Evolutionary conservation across 371 early-diverging fungal species (phyloP), one percentile per base, ranked within the genome.

Genomic region (Mucor piriformis): DNA sequence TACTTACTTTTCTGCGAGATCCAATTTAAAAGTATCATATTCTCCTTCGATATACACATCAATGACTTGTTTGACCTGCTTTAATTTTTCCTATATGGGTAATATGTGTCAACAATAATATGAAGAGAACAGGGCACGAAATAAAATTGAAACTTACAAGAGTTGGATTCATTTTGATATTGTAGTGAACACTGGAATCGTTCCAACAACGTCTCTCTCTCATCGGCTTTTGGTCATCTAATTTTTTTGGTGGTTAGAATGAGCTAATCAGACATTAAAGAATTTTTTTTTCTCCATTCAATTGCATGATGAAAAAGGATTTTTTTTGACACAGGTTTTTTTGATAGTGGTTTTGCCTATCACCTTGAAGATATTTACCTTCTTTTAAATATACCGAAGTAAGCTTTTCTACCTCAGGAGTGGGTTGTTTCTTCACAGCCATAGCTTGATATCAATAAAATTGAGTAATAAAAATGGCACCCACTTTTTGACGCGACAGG

Each of bases 301-400:
- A 32, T 18, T 21, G 35, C 35, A 4, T 29, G 34, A 15, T 32
- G 32, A 55, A 46, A 43, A 54, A 51, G 21, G 33, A 38, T 65
- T 55, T 54, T 59, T 44, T 16, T 38, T 42, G 18, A 42, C 18
- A 18, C 18, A 0, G 20, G 3, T 42, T 38, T 38, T 38, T 15
- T 15, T 15, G 6, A n/a, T 18, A 42, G 18, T 18, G 18, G 0
- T 16, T 18, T 42, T 18, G 23, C n/a, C 32, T 49, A 27, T 33
- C 20, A 33, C 52, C 11, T 18, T 15, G 8, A 16, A 12, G 20
- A 15, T 20, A 3, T 37, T 50, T 63, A 75, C 79, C 79, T 75
- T 79, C 79, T 58, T 59, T 67, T 38, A 73, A 67, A 38, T 72
- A 79, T 40, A 73, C 69, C 2, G 79, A 73, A 27, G 70, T 66